Evolutionary conservation across 306 rosid genomes (phyloP), one percentile per base, ranked within the genome.

Genomic region (Inga leiocalycina): DNA sequence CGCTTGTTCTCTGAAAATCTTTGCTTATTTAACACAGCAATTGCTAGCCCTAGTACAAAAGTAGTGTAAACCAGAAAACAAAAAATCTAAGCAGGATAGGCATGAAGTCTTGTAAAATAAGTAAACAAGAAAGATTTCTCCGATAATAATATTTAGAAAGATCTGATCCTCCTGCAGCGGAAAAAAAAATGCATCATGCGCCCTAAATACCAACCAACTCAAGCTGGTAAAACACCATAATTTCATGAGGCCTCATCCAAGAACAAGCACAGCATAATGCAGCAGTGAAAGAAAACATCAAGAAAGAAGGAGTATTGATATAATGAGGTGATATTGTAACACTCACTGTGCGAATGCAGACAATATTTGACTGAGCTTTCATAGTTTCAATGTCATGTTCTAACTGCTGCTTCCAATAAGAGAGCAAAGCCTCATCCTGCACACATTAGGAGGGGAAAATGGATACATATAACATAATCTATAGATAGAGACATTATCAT

Each of bases 361-460:
- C 88, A 75, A 94, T 73, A 84, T 96, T 96, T 71, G 98, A 85
- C 75, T 90, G 89, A 73, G 94, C 93, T 88, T 96, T 96, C 89
- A 92, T 81, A 39, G 94, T 96, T 89, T 96, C 98, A 73, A 89
- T 74, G 52, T 96, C 99, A 17, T 90, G 89, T 74, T 96, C 97
- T 88, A 96, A 86, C 82, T 81, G 94, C 86, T 87, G 92, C 91
- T 96, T 93, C 99, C 97, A 96, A 76, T 92, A 93, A 19, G 86
- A 90, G 79, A 96, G 99, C 64, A 91, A 57, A 74, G 85, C 77
- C 82, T 96, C 97, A 20, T 96, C 98, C 99, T 95, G 80, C 16
- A 76, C 37, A 76, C 68, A 6, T 39, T 39, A 39, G 43, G 43
- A 39, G 43, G 43, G 8, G 43, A 6, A 39, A 39, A 39, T 98